phyloP scores from a whole-genome alignment of 2,329 filamentous ascomycete species.

The Fusarium sp. region DNA sequence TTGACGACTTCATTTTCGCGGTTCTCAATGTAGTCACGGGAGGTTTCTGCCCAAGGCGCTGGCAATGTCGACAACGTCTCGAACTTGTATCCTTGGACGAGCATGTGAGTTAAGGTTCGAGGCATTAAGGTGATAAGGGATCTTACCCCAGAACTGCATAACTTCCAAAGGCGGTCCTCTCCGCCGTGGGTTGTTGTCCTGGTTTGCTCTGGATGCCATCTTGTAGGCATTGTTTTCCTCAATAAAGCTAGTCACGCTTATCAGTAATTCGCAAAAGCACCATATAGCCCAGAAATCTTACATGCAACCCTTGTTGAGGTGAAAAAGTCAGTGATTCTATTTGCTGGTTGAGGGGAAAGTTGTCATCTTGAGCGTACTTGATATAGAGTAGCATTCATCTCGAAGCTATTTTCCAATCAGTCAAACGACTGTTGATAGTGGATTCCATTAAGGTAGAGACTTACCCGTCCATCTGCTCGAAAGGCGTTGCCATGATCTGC shows the following conservation, averaged over 20 bases:
- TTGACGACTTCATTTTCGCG: slow-evolving; percentile 79
- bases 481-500: slow-evolving; percentile 89
- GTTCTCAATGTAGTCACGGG: slow-evolving; percentile 80
- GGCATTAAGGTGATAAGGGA: not conserved
- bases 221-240: slow-evolving; percentile 89
- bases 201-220: slow-evolving; percentile 67
- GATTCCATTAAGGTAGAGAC: slow-evolving; percentile 35
- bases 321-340: slow-evolving; percentile 23
- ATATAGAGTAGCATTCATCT: slow-evolving; percentile 94
- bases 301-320: slow-evolving; percentile 61
- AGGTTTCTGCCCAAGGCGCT: slow-evolving; percentile 75
- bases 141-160: slow-evolving; percentile 90
- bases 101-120: not conserved
- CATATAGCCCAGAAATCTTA: slow-evolving; percentile 49
- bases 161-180: slow-evolving; percentile 72
- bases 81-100: slow-evolving; percentile 86
- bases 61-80: slow-evolving; percentile 85
- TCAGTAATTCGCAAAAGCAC: slow-evolving; percentile 2
- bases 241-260: slow-evolving; percentile 73
- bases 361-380: slow-evolving; percentile 71
- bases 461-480: slow-evolving; percentile 82
- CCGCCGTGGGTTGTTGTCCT: slow-evolving; percentile 53
- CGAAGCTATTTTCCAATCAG: slow-evolving; percentile 69
- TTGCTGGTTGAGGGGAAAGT: not conserved
- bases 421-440: slow-evolving; percentile 2